Conservation (phyloP, 306 rosid species). For the Purshia tridentata region DNA sequence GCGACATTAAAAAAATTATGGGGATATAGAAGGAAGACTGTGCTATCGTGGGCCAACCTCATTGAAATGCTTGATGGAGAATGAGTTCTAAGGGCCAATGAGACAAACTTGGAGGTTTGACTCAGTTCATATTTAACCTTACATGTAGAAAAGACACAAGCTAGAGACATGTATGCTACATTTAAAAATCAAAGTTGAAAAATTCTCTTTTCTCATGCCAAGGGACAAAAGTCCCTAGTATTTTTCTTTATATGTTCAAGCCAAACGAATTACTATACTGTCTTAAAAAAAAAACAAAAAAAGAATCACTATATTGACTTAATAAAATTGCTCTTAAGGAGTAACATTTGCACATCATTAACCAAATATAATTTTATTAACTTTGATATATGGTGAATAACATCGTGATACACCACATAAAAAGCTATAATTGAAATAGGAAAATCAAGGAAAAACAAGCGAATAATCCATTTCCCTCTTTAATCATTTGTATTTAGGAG, state of each 20-base stretch:
- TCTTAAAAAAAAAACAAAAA: no score
- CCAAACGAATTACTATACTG: no score
- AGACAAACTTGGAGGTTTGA: slow-evolving; percentile 1
- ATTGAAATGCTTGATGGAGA: background rate
- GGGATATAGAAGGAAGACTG: background rate
- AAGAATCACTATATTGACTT: no score
- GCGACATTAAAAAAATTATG: background rate
- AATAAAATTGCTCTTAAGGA: no score
- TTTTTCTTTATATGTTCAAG: no score
- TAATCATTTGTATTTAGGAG: background rate
- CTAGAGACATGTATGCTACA: background rate
- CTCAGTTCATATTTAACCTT: background rate
- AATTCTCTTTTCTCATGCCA: background rate
- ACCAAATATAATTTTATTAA: no score
- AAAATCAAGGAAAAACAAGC: no score
- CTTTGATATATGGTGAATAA: no score
- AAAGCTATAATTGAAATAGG: no score
- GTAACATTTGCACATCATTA: no score
- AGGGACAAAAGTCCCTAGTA: background rate
- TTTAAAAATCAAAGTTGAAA: background rate
- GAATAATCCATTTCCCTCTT: background rate
- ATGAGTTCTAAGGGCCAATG: background rate
- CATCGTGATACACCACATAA: no score
- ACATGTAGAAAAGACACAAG: background rate
- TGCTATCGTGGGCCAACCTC: background rate